Evolutionary conservation across 805 yeast species (phyloP).

Genomic region (Nakazawaea sp.): DNA sequence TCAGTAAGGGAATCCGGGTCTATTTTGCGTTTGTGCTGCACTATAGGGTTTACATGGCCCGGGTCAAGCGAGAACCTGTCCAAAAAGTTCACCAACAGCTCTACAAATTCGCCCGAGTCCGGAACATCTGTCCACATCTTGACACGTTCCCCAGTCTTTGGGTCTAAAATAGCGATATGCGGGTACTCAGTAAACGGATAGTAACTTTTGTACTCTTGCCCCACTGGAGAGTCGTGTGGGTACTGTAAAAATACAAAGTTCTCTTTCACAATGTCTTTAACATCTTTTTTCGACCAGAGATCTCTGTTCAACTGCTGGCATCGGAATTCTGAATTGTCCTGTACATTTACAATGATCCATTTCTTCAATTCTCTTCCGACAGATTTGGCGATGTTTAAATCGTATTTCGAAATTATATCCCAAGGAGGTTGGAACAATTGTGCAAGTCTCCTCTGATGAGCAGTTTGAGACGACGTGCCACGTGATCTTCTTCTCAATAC

Average conservation of each 20-base stretch:
- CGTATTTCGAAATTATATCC: conserved; percentile 66
- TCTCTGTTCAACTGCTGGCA: conserved; percentile 92
- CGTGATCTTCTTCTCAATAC: conserved; percentile 23
- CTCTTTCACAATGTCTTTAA: conserved; percentile 58
- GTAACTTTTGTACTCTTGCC: conserved; percentile 61
- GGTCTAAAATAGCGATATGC: conserved; percentile 88
- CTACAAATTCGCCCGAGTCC: conserved; percentile 48
- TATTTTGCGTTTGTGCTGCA: conserved; percentile 48
- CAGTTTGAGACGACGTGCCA: conserved; percentile 17
- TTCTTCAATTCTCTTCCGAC: conserved; percentile 58
- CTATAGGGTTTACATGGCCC: conserved; percentile 57
- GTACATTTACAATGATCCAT: conserved; percentile 87
- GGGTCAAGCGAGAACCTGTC: conserved; percentile 57
- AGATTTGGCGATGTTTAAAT: conserved; percentile 66
- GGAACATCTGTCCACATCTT: conserved; percentile 74
- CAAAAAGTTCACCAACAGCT: conserved; percentile 67
- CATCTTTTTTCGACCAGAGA: conserved; percentile 70
- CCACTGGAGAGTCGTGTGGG: conserved; percentile 70
- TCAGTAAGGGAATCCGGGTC: conserved; percentile 67
- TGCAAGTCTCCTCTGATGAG: conserved; percentile 67
- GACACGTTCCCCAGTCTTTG: conserved; percentile 90
- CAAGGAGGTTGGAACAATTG: conserved; percentile 88
- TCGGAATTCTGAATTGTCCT: conserved; percentile 75
- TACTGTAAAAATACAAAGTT: conserved; percentile 84
- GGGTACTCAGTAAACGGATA: conserved; percentile 72